Percentiles rank a stretch among this genome's conserved stretches.
Evolutionary conservation across 306 rosid genomes (phyloP).

Genomic region (Cicer arietinum): DNA sequence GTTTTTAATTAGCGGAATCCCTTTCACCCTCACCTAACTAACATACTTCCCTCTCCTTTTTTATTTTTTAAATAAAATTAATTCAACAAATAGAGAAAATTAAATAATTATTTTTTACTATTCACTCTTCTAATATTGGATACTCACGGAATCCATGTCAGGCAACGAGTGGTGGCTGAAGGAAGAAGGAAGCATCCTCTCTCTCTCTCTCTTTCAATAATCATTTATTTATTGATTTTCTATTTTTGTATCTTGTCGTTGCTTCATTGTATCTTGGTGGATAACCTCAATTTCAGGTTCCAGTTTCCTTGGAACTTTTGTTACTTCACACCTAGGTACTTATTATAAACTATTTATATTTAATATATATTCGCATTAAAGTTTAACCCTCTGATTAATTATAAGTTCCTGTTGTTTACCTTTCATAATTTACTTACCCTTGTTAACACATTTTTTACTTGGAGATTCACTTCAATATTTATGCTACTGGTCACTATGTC

Average conservation of each 20-base stretch:
- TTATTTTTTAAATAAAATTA: background rate
- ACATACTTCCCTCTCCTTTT: background rate
- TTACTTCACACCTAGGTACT: background rate
- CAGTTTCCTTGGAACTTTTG: conserved; percentile 45
- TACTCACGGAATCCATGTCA: conserved; percentile 74
- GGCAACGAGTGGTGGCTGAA: conserved; percentile 52
- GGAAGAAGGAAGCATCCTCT: conserved; percentile 32
- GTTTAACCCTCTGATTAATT: no score
- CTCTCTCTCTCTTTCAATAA: conserved; percentile 33
- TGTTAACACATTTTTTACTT: conserved; percentile 5
- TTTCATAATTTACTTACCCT: no score
- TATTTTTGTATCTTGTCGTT: conserved; percentile 28
- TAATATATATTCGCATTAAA: background rate
- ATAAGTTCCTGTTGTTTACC: no score
- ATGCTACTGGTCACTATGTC: conserved; percentile 12
- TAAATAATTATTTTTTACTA: background rate
- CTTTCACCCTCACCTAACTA: background rate
- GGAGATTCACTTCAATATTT: conserved; percentile 6
- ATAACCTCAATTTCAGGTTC: conserved; percentile 33
- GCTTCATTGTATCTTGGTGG: conserved; percentile 35
- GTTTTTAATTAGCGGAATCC: background rate
- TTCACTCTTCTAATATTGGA: conserved; percentile 49
- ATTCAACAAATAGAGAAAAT: no score
- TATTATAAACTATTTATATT: conserved; percentile 15
- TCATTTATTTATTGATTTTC: conserved; percentile 1